phyloP scores from a whole-genome alignment of 768 basidiomycete species.

The Asterophora lycoperdoides region DNA sequence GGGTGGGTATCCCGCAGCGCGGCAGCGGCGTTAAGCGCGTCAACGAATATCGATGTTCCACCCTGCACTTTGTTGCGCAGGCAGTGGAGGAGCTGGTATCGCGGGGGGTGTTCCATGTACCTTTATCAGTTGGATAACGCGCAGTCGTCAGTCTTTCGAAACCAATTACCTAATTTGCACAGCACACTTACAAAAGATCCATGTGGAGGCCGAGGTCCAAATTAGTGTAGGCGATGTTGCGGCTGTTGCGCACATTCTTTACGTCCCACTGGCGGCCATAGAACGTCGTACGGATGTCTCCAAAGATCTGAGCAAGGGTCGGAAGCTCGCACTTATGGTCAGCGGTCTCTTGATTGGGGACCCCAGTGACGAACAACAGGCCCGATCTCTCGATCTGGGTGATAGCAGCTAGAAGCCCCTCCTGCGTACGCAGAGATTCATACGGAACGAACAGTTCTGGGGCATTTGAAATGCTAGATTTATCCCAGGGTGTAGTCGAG shows the following conservation, averaged over 20 bases:
- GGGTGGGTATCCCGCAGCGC: conserved; percentile 45
- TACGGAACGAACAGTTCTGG: conserved; percentile 56
- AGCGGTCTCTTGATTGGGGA: conserved; percentile 59
- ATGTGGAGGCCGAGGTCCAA: conserved; percentile 85
- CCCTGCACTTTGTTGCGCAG: conserved; percentile 80
- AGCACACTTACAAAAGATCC: conserved; percentile 74
- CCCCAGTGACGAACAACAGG: conserved; percentile 64
- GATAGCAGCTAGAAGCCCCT: conserved; percentile 54
- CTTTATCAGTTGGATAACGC: conserved; percentile 33
- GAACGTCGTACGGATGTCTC: conserved; percentile 80
- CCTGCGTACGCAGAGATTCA: conserved; percentile 37
- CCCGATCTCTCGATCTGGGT: conserved; percentile 70
- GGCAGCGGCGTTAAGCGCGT: conserved; percentile 64
- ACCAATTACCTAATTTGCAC: too few relatives aligned
- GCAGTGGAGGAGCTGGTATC: conserved; percentile 90
- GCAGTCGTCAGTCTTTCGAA: too few relatives aligned
- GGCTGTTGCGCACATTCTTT: conserved; percentile 63
- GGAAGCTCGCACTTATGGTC: conserved; percentile 64
- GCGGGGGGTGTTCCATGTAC: conserved; percentile 88
- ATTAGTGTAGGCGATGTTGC: conserved; percentile 94
- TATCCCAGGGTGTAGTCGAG: conserved; percentile 11
- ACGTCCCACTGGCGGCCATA: conserved; percentile 93
- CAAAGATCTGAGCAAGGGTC: conserved; percentile 61
- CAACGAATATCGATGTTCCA: conserved; percentile 84
- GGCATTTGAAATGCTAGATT: conserved; percentile 12